Percentiles rank a stretch among this genome's conserved stretches.
Evolutionary conservation across 257 asterid species (phyloP).

Genomic region (Solanum lycopersicoides): DNA sequence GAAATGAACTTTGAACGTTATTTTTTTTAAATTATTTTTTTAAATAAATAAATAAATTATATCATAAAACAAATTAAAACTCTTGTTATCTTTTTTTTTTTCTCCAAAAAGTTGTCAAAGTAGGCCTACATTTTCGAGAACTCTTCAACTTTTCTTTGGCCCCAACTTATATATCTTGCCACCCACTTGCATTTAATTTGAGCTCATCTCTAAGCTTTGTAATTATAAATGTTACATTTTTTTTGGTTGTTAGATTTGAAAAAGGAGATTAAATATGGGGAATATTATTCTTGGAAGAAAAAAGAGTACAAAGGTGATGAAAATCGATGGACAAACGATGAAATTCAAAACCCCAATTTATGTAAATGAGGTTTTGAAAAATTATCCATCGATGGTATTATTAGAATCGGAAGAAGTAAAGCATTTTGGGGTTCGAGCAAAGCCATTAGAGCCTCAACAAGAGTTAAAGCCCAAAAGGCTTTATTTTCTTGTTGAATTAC

Average conservation of each 20-base stretch:
- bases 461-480: constrained; percentile 63
- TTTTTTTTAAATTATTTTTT: no score
- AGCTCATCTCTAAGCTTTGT: not conserved
- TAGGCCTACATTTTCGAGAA: constrained; percentile 17
- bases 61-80: not conserved
- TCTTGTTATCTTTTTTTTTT: not conserved
- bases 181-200: not conserved
- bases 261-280: constrained; percentile 38
- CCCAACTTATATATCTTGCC: not conserved
- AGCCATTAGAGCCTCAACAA: constrained; percentile 64
- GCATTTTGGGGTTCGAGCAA: constrained; percentile 66
- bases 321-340: constrained; percentile 57
- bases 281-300: constrained; percentile 58
- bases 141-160: constrained; percentile 35
- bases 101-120: constrained; percentile 19
- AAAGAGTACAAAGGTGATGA: constrained; percentile 62
- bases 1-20: not conserved
- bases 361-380: constrained; percentile 51
- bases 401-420: constrained; percentile 79
- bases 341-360: constrained; percentile 50
- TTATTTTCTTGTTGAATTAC: constrained; percentile 68
- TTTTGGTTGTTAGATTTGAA: not conserved
- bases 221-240: not conserved
- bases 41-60: no score
- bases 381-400: constrained; percentile 50